These are phyloP conservation scores for Avicennia marina DNA, from an alignment of 257 asterid species.

Conservation along the genomic window DNA sequence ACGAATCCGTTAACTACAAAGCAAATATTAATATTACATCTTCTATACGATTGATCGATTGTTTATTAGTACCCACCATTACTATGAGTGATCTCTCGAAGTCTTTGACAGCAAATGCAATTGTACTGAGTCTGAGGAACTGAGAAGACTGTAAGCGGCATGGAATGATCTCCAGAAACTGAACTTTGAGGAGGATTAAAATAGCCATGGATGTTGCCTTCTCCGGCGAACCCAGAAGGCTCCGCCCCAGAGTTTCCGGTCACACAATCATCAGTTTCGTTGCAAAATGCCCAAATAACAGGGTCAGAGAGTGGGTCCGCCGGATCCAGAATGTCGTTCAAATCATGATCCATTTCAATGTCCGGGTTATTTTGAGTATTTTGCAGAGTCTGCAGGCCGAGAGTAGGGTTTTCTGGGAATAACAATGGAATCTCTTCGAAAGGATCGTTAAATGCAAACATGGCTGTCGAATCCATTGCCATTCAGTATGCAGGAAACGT, in stretches of 20 bases:
- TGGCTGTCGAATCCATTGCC: conserved; percentile 20
- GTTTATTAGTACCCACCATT: conserved; percentile 34
- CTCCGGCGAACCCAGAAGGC: conserved; percentile 13
- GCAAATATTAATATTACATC: background rate
- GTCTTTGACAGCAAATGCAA: conserved; percentile 55
- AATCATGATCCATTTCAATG: background rate
- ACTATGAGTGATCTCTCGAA: conserved; percentile 62
- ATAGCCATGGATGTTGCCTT: conserved; percentile 10
- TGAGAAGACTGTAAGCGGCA: conserved; percentile 20
- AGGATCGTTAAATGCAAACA: conserved; percentile 24
- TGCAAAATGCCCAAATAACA: conserved; percentile 24
- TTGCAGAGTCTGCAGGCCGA: background rate
- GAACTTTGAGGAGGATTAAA: background rate
- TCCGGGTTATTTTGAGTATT: background rate
- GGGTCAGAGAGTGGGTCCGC: conserved; percentile 39
- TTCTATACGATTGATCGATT: background rate
- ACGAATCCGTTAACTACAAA: too few species aligned
- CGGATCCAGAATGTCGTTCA: conserved; percentile 4
- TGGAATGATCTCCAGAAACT: conserved; percentile 22
- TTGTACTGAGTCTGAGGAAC: conserved; percentile 24
- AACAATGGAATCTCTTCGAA: conserved; percentile 17
- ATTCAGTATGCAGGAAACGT: conserved; percentile 17
- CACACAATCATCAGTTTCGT: conserved; percentile 14
- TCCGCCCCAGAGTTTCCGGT: background rate
- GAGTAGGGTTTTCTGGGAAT: conserved; percentile 20